These are phyloP conservation scores for Backusella morwellensis DNA, from an alignment of 192 early-diverging fungal genomes.

Conservation along the genomic window DNA sequence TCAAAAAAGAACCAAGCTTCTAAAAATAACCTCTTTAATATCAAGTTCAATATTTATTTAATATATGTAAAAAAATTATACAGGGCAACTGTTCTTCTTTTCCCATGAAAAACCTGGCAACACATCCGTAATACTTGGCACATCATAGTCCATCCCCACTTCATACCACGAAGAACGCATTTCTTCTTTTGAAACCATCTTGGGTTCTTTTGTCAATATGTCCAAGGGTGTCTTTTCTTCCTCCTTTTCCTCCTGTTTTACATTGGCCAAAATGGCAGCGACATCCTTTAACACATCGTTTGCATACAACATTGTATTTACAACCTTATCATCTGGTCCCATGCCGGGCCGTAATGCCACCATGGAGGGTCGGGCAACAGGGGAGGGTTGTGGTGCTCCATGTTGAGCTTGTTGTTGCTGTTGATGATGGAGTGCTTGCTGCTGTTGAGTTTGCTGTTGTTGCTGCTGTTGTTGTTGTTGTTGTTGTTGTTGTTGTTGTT, in stretches of 20 bases:
- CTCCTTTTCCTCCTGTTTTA: not conserved
- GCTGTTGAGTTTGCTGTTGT: not conserved
- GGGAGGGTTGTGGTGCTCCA: not conserved
- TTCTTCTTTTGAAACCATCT: not conserved
- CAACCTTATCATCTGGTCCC: constrained; percentile 7
- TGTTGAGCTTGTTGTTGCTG: constrained; percentile 12
- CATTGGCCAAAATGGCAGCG: not conserved
- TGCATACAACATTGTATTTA: constrained; percentile 13
- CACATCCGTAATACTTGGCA: not conserved
- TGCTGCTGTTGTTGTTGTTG: not conserved
- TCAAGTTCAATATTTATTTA: too few relatives aligned
- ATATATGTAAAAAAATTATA: not conserved
- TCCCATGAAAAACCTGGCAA: constrained; percentile 11
- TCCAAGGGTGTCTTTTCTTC: not conserved
- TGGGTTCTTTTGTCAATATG: too few relatives aligned
- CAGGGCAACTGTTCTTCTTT: not conserved
- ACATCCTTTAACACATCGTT: constrained; percentile 21
- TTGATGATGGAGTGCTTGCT: not conserved
- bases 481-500: not conserved
- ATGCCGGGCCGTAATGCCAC: not conserved
- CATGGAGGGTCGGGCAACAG: not conserved
- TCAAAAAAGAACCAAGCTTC: too few relatives aligned
- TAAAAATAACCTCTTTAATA: too few relatives aligned
- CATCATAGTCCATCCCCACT: constrained; percentile 15
- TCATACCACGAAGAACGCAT: constrained; percentile 12